Evolutionary conservation across 176 grass and related monocot genomes (phyloP).

Genomic region (Elymus sibiricus): DNA sequence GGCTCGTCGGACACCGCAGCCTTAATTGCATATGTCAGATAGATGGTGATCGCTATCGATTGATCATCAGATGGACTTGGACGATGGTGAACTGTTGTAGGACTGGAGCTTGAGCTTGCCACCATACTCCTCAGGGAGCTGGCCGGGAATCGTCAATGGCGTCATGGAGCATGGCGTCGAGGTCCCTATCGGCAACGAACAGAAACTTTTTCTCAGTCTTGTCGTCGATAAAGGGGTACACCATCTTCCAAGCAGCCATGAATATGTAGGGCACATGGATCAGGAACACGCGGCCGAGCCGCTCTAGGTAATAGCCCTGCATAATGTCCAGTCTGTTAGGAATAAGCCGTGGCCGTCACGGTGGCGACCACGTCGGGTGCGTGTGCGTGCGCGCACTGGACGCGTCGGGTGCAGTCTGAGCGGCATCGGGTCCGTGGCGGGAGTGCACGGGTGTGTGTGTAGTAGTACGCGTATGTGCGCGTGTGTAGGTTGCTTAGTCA

Average conservation of each 20-base stretch:
- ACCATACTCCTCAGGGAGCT: constrained; percentile 64
- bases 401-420: too few species aligned
- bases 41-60: neutral
- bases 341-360: too few species aligned
- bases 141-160: constrained; percentile 61
- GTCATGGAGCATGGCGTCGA: constrained; percentile 41
- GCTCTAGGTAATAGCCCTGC: constrained; percentile 82
- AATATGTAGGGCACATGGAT: constrained; percentile 70
- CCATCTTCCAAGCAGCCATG: constrained; percentile 84
- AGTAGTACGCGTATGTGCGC: too few species aligned
- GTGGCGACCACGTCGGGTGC: too few species aligned
- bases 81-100: neutral
- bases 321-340: too few species aligned
- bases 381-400: too few species aligned
- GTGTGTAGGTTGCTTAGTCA: too few species aligned
- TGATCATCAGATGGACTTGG: neutral
- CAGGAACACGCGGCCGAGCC: constrained; percentile 51
- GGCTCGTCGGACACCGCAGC: neutral
- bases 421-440: too few species aligned
- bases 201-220: constrained; percentile 86
- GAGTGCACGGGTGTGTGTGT: too few species aligned
- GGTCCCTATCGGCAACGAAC: constrained; percentile 61
- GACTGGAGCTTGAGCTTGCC: constrained; percentile 39
- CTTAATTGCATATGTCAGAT: neutral
- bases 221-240: constrained; percentile 85